Percentiles rank a stretch among this genome's conserved stretches.
These are phyloP conservation scores for Zygosaccharomyces rouxii DNA, from an alignment of 805 yeast species.

Conservation along the genomic window DNA sequence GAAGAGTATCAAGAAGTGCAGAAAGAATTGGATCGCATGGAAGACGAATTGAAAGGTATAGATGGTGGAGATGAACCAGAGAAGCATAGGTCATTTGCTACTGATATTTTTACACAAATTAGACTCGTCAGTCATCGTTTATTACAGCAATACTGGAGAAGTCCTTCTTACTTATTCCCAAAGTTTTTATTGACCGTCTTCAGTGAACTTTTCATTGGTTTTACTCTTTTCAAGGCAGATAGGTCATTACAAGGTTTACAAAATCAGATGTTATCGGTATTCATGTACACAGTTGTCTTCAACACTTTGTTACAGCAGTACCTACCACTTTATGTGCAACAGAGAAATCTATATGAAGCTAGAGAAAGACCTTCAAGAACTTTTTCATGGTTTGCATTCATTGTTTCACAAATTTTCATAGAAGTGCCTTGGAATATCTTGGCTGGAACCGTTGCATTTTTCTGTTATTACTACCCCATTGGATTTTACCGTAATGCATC, in stretches of 20 bases:
- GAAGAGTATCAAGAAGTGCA: slow-evolving; percentile 55
- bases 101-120: slow-evolving; percentile 41
- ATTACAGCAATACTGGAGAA: slow-evolving; percentile 63
- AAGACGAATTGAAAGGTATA: slow-evolving; percentile 45
- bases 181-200: slow-evolving; percentile 50
- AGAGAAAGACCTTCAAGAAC: slow-evolving; percentile 72
- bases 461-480: slow-evolving; percentile 69
- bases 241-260: slow-evolving; percentile 66
- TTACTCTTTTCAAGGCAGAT: slow-evolving; percentile 66
- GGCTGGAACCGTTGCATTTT: slow-evolving; percentile 57
- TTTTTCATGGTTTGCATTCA: slow-evolving; percentile 60
- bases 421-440: slow-evolving; percentile 63
- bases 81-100: slow-evolving; percentile 41
- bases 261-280: slow-evolving; percentile 73
- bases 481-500: slow-evolving; percentile 60
- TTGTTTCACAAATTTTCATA: slow-evolving; percentile 55
- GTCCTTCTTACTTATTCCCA: slow-evolving; percentile 57
- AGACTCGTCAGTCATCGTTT: slow-evolving; percentile 49
- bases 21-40: slow-evolving; percentile 60
- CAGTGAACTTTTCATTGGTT: slow-evolving; percentile 63
- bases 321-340: slow-evolving; percentile 57
- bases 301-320: slow-evolving; percentile 57
- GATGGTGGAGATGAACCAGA: slow-evolving; percentile 36
- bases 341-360: slow-evolving; percentile 64
- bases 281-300: slow-evolving; percentile 59